Conservation (phyloP, 768 basidiomycete genomes). For the Rubroboletus pulcherrimus region DNA sequence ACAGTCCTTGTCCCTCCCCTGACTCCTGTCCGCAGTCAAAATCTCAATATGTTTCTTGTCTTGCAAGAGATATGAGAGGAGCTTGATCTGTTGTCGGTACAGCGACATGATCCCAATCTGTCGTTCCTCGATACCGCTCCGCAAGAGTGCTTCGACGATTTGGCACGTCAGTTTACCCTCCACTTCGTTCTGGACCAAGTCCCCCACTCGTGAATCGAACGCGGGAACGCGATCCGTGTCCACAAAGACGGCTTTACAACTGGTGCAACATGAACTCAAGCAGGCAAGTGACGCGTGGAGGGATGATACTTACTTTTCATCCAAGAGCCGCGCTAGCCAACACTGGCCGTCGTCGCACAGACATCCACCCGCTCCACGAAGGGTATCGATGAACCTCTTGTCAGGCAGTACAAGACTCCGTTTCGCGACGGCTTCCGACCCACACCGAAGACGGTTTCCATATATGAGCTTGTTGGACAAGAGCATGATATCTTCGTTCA, state of each 20-base stretch:
- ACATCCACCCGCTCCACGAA: constrained; percentile 39
- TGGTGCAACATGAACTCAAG: constrained; percentile 27
- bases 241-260: constrained; percentile 88
- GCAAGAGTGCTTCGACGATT: constrained; percentile 60
- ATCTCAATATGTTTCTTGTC: constrained; percentile 65
- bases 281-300: not conserved
- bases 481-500: constrained; percentile 95
- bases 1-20: constrained; percentile 94
- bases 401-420: constrained; percentile 54
- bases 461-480: constrained; percentile 89
- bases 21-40: constrained; percentile 88
- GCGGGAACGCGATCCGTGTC: constrained; percentile 85
- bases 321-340: constrained; percentile 67
- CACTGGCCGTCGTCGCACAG: constrained; percentile 42
- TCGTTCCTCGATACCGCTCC: constrained; percentile 57
- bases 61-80: constrained; percentile 64
- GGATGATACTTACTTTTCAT: constrained; percentile 51
- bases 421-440: constrained; percentile 65
- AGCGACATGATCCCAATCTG: constrained; percentile 88
- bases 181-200: constrained; percentile 83
- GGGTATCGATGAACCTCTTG: constrained; percentile 35
- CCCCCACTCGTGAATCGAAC: constrained; percentile 75
- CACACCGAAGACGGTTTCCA: constrained; percentile 70
- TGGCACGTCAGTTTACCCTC: constrained; percentile 74
- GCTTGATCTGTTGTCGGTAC: constrained; percentile 95